Conservation (phyloP, 495 filamentous ascomycete genomes). For the Aspergillus nidulans region DNA sequence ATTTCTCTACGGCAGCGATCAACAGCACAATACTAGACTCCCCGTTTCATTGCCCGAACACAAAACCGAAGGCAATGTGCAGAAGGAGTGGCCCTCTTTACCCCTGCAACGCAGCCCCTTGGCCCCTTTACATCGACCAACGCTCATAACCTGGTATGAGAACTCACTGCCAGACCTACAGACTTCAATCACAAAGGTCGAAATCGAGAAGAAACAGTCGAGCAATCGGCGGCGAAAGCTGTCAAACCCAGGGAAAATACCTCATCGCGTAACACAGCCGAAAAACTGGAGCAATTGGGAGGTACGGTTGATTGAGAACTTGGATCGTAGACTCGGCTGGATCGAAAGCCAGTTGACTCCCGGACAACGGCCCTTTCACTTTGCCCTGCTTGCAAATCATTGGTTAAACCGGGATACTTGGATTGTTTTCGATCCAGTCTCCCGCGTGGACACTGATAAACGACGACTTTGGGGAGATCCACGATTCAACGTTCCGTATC, state of each 20-base stretch:
- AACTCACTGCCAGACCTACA: background rate
- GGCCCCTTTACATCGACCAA: background rate
- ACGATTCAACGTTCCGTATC: conserved; percentile 33
- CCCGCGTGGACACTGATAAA: conserved; percentile 30
- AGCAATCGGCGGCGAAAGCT: background rate
- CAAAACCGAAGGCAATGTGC: background rate
- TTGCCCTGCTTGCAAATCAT: conserved; percentile 40
- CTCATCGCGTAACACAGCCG: background rate
- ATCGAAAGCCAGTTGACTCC: conserved; percentile 35
- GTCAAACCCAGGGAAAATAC: background rate
- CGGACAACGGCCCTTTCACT: conserved; percentile 40
- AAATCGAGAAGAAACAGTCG: background rate
- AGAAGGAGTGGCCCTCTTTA: background rate
- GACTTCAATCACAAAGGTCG: background rate
- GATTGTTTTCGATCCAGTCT: conserved; percentile 38
- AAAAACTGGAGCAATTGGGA: conserved; percentile 33
- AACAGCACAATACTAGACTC: background rate
- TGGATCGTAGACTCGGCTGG: conserved; percentile 40
- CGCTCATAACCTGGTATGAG: background rate
- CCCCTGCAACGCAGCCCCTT: background rate
- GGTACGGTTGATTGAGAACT: conserved; percentile 28
- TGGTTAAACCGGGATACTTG: conserved; percentile 41
- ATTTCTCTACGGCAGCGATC: background rate
- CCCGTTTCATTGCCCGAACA: background rate
- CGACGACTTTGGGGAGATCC: conserved; percentile 36